Evolutionary conservation across 768 basidiomycete species (phyloP), one percentile per base, ranked within the genome.

Genomic region (Kwoniella sp.): DNA sequence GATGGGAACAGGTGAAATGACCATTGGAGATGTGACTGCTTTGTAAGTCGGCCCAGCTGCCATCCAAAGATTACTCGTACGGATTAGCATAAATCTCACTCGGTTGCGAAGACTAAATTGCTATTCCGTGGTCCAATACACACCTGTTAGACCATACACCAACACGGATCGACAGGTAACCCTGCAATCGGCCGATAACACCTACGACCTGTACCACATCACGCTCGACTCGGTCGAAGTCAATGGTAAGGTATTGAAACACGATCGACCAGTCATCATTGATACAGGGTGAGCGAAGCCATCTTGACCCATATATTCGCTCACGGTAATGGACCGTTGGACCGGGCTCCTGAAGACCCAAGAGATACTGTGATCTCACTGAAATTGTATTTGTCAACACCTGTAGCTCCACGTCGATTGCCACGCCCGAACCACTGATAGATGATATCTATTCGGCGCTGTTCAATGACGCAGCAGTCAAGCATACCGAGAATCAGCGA

Each of bases 251-350:
- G 24, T 3, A 2, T 22, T 58, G 19, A 24, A 22, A 19, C 22
- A 58, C 33, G 37, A 44, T 27, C 30, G 50, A 12, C 22, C 29
- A n/a, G 58, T 60, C 10, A 51, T 60, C 50, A 60, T 60, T 15
- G 58, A 60, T 22, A 60, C 58, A 10, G 58, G 58, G 52, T 33
- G 27, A 29, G 52, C n/a, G n/a, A n/a, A n/a, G n/a, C n/a, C n/a
- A n/a, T n/a, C n/a, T n/a, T n/a, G n/a, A n/a, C n/a, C n/a, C n/a
- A n/a, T n/a, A n/a, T n/a, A n/a, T n/a, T n/a, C n/a, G n/a, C n/a
- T n/a, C n/a, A n/a, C n/a, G n/a, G n/a, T n/a, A n/a, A n/a, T n/a
- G n/a, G n/a, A n/a, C n/a, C n/a, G n/a, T n/a, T n/a, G n/a, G n/a
- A n/a, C n/a, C n/a, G n/a, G n/a, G n/a, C n/a, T n/a, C n/a, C n/a